Conservation (phyloP, 768 basidiomycete species). For the Hericium coralloides region DNA sequence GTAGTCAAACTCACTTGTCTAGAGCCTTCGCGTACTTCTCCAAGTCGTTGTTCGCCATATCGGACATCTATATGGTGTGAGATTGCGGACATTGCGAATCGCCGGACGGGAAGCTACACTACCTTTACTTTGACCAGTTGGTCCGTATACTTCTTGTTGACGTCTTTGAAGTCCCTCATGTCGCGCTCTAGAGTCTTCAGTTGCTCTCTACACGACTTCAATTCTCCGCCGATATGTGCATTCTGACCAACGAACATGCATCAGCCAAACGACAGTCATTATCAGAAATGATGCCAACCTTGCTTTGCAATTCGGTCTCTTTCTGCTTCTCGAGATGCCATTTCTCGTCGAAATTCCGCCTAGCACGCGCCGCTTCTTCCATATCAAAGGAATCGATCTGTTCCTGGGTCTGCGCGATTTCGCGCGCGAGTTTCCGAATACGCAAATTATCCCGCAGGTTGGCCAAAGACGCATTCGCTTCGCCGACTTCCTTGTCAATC, state of each 20-base stretch:
- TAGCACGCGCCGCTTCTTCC: constrained; percentile 78
- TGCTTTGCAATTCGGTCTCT: constrained; percentile 62
- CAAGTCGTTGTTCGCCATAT: constrained; percentile 94
- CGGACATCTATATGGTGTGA: constrained; percentile 62
- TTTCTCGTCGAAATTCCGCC: constrained; percentile 75
- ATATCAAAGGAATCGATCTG: constrained; percentile 74
- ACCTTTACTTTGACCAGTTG: constrained; percentile 96
- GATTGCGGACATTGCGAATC: background rate
- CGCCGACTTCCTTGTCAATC: constrained; percentile 74
- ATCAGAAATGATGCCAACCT: constrained; percentile 33
- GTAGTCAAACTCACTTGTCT: constrained; percentile 62
- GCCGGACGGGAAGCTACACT: constrained; percentile 1
- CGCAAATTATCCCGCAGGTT: constrained; percentile 80
- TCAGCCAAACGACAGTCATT: background rate
- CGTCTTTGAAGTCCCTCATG: constrained; percentile 77
- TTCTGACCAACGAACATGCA: constrained; percentile 35
- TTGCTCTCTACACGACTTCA: constrained; percentile 63
- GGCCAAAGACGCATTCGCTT: constrained; percentile 57
- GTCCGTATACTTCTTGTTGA: constrained; percentile 78
- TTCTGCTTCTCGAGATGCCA: constrained; percentile 64
- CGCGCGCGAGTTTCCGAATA: constrained; percentile 54
- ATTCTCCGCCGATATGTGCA: constrained; percentile 75
- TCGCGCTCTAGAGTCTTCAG: constrained; percentile 59
- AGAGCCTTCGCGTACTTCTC: constrained; percentile 98
- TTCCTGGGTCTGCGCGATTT: constrained; percentile 57